Evolutionary conservation across 345 rosid species (phyloP).

Genomic region (Eucalyptus melliodora): DNA sequence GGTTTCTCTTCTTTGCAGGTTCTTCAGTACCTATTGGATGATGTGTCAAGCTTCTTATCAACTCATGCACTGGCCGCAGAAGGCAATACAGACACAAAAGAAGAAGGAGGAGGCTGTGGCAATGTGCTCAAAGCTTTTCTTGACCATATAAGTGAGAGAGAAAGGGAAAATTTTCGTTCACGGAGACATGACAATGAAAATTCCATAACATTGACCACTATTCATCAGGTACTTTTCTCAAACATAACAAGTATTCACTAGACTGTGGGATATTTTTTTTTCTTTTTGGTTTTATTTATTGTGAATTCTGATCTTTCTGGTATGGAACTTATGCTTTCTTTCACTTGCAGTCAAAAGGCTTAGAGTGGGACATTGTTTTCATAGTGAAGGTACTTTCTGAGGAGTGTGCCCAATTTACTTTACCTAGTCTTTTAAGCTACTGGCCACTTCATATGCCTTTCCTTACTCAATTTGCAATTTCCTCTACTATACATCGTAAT

Average conservation of each 20-base stretch:
- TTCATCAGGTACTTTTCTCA: constrained; percentile 65
- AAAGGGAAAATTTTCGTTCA: constrained; percentile 59
- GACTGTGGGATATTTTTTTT: background rate
- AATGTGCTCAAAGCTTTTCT: constrained; percentile 41
- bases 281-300: background rate
- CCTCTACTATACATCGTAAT: background rate
- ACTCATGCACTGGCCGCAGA: constrained; percentile 17
- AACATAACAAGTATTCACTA: background rate
- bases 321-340: background rate
- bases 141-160: constrained; percentile 52
- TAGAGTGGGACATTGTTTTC: constrained; percentile 95
- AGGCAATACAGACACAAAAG: constrained; percentile 9
- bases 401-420: background rate
- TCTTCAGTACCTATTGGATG: constrained; percentile 82
- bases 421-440: background rate
- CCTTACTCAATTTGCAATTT: background rate
- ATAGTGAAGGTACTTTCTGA: constrained; percentile 61
- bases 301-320: background rate
- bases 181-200: constrained; percentile 64
- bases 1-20: constrained; percentile 38
- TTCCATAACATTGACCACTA: constrained; percentile 88
- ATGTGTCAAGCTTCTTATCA: constrained; percentile 68
- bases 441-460: background rate
- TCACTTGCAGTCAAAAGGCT: constrained; percentile 83
- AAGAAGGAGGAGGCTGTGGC: constrained; percentile 51